Evolutionary conservation across 106 monocot species (phyloP).

Genomic region (Allium fistulosum): DNA sequence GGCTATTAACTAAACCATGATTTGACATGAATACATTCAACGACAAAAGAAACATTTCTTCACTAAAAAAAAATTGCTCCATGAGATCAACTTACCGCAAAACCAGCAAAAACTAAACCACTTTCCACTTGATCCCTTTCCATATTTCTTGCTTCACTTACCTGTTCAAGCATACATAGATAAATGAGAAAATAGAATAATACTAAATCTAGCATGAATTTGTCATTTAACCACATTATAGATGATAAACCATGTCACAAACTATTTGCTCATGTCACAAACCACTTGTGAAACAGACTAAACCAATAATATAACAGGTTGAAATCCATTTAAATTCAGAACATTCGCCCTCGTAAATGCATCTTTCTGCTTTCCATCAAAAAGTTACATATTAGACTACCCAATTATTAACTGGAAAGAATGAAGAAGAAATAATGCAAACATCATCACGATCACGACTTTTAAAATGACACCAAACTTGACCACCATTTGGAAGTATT

Average conservation of each 20-base stretch:
- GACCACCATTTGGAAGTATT: no score
- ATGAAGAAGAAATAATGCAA: constrained; percentile 2
- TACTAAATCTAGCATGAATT: not conserved
- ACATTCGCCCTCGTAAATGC: no score
- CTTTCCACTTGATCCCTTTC: constrained; percentile 23
- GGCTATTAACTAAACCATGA: not conserved
- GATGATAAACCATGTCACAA: not conserved
- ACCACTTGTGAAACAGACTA: not conserved
- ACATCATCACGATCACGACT: not conserved
- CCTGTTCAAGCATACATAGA: constrained; percentile 11
- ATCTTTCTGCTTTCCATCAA: no score
- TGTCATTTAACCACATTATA: constrained; percentile 1
- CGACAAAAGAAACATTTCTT: not conserved
- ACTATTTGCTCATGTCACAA: not conserved
- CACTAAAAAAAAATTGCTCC: not conserved
- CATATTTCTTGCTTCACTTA: constrained; percentile 26
- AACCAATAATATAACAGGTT: not conserved
- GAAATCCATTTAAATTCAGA: not conserved
- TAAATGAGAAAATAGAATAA: not conserved
- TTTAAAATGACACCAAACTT: no score
- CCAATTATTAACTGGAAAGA: not conserved
- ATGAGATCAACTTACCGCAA: constrained; percentile 18
- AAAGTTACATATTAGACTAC: not conserved
- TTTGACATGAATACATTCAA: not conserved
- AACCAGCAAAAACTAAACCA: constrained; percentile 22